phyloP scores from a whole-genome alignment of 2,329 filamentous ascomycete species.

The Sclerotinia minor region DNA sequence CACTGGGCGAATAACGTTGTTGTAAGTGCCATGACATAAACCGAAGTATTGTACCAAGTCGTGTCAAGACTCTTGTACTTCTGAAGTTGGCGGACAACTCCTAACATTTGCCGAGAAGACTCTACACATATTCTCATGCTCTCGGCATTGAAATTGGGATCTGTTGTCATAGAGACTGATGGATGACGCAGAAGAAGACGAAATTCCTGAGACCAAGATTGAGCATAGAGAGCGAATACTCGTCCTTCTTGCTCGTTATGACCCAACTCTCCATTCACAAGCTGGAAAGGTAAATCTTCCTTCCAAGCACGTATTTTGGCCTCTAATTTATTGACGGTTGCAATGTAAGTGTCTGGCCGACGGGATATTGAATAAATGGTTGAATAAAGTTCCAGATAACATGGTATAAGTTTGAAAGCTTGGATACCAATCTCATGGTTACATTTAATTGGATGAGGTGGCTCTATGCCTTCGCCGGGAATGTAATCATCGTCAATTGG shows the following conservation, averaged over 20 bases:
- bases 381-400: conserved; percentile 73
- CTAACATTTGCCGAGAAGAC: conserved; percentile 63
- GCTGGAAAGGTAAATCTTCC: conserved; percentile 60
- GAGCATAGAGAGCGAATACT: conserved; percentile 55
- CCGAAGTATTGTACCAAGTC: conserved; percentile 73
- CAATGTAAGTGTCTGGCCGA: conserved; percentile 62
- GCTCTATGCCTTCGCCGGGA: conserved; percentile 61
- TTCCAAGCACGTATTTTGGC: conserved; percentile 63
- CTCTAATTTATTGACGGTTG: conserved; percentile 65
- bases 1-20: conserved; percentile 69
- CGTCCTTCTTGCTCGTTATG: conserved; percentile 47
- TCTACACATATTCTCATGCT: conserved; percentile 67
- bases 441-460: conserved; percentile 61
- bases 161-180: conserved; percentile 57
- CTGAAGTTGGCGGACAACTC: conserved; percentile 58
- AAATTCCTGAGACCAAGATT: conserved; percentile 57
- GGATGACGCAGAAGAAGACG: conserved; percentile 62
- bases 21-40: conserved; percentile 73
- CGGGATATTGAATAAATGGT: conserved; percentile 72
- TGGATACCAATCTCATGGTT: conserved; percentile 66
- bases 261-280: conserved; percentile 50
- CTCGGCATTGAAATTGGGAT: conserved; percentile 57
- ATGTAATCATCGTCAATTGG: conserved; percentile 63
- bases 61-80: conserved; percentile 70
- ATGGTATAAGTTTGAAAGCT: conserved; percentile 62